Conservation (phyloP, 768 basidiomycete species). For the Agrocybe pediades region DNA sequence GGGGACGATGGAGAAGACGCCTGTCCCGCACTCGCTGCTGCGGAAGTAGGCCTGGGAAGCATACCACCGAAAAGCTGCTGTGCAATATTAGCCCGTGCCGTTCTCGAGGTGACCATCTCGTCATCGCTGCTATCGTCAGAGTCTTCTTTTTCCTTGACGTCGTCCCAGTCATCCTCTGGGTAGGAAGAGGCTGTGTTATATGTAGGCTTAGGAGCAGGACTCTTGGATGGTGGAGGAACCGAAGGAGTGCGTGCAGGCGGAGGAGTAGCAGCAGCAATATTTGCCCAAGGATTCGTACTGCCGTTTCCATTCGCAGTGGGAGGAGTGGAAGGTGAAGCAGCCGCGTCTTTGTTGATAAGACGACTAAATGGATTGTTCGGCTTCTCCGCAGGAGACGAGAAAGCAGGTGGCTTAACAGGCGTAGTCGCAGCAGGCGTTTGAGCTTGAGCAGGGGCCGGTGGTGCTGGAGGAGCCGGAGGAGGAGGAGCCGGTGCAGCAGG, state of each 20-base stretch:
- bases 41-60: constrained; percentile 63
- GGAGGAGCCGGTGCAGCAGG: constrained; percentile 29
- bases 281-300: constrained; percentile 74
- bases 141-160: constrained; percentile 71
- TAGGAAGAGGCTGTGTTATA: constrained; percentile 64
- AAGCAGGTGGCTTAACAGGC: constrained; percentile 27
- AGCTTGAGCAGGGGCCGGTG: constrained; percentile 36
- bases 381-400: constrained; percentile 39
- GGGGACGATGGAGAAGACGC: constrained; percentile 33
- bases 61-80: constrained; percentile 76
- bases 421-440: constrained; percentile 30
- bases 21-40: constrained; percentile 34
- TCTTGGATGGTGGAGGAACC: constrained; percentile 44
- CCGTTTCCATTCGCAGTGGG: constrained; percentile 30
- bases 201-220: constrained; percentile 53
- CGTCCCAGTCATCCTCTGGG: constrained; percentile 75
- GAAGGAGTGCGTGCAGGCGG: constrained; percentile 38
- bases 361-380: constrained; percentile 84
- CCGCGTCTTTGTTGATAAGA: constrained; percentile 50
- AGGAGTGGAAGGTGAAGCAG: constrained; percentile 28
- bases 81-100: constrained; percentile 71
- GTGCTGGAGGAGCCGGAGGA: constrained; percentile 32
- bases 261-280: constrained; percentile 35
- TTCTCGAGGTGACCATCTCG: constrained; percentile 68
- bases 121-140: constrained; percentile 80